Base-by-base conservation (phyloP, 345 rosid genomes). In the Rhodomyrtus tomentosa region DNA sequence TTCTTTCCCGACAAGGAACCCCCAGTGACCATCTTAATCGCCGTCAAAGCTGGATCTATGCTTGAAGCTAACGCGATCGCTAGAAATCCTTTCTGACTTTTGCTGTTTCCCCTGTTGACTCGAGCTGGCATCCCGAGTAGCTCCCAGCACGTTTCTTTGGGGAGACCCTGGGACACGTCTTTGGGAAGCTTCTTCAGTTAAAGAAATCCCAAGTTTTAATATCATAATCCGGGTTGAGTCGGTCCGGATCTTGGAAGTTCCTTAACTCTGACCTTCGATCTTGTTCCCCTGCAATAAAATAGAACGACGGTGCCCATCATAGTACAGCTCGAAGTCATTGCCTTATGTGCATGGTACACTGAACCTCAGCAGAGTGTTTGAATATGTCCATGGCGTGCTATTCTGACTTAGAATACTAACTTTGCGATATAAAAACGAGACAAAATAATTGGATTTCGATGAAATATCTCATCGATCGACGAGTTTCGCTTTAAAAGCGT, bases 401-500 rank as follows among this genome's bases (percentile, higher is more conserved):
- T 8, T 40, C 74, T 7, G 40, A 36, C 73, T 59, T n/a, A n/a
- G n/a, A n/a, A n/a, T n/a, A n/a, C n/a, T n/a, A n/a, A n/a, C n/a
- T n/a, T n/a, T n/a, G n/a, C n/a, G n/a, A n/a, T n/a, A n/a, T n/a
- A 32, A 62, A 32, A 11, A 32, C 5, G n/a, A 7, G 76, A 16
- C 5, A 62, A 2, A 32, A 32, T 32, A 32, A 62, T 62, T 40
- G 6, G 45, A 68, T 68, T 4, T 68, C 24, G 45, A 68, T 32
- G n/a, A 32, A 32, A 16, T 68, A 62, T 68, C 32, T 68, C 45
- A 18, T 68, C 8, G 76, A 68, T 10, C 24, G 12, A 7, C 22
- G 4, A 1, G 9, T 15, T 13, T 8, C 22, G 3, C 22, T 62
- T 62, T 0, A 1, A 59, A 59, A 0, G 22, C 18, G 22, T 16